Base-by-base conservation (phyloP, 108 stramenopile genomes). In the Skeletonema potamos region DNA sequence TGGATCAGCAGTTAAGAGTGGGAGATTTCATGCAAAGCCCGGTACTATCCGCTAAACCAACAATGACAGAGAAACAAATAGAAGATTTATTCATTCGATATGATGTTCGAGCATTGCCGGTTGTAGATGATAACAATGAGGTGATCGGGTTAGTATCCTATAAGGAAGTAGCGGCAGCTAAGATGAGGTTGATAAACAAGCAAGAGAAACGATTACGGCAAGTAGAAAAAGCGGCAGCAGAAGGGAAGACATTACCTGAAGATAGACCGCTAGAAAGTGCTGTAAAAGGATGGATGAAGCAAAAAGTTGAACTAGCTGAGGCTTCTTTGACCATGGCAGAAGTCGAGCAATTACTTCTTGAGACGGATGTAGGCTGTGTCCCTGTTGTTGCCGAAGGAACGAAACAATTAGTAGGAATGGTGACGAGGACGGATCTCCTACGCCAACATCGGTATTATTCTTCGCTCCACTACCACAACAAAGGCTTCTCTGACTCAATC, bases 231-330 rank as follows among this genome's bases (percentile, higher is more conserved):
- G 81, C 79, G 10, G 84, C 77, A 13, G 76, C 64, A 39, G 54
- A 58, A 4, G 74, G 73, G 8, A 76, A 71, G 70, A 54, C 74
- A 57, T 58, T 79, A 2, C 77, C 85, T 46, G 85, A 89, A 41
- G 64, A 44, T 4, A 74, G 85, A 15, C 76, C 72, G 37, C 58
- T 67, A 22, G 89, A 87, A 24, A 86, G 89, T 58, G 84, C 93
- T 29, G 76, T 95, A 20, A 95, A 95, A 74, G 94, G 85, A 17
- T 95, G 94, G 94, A 95, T 95, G 94, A 87, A 89, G 34, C 90
- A 95, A 63, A 90, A 95, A 67, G 88, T 95, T 54, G 75, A 81
- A 63, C 74, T 80, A n/a, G 89, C 88, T 8, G 88, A 87, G 43
- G 87, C 84, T 1, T 82, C 82, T 68, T 62, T 59, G 32, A 95